Conservation (phyloP, 2,329 filamentous ascomycete species). For the Akanthomyces muscarius region DNA sequence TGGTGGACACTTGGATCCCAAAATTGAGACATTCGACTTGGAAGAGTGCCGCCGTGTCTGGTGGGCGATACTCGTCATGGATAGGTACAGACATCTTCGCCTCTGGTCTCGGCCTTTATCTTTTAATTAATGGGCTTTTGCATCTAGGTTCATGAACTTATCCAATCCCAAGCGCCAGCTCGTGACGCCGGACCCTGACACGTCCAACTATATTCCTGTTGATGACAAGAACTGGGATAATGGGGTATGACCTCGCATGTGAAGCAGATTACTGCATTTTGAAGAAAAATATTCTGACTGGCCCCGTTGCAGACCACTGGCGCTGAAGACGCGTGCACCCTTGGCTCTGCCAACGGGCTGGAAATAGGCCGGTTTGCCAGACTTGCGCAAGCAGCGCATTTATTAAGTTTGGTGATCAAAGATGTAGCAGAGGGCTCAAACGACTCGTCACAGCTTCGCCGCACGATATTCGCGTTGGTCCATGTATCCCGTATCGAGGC, state of each 20-base stretch:
- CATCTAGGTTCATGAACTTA: slow-evolving; percentile 15
- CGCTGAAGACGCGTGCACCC: slow-evolving; percentile 10
- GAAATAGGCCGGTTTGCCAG: slow-evolving; percentile 19
- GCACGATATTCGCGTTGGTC: slow-evolving; percentile 19
- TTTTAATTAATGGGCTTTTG: neutral
- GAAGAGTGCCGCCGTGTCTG: slow-evolving; percentile 20
- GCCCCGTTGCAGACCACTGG: neutral
- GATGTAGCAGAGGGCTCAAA: slow-evolving; percentile 11
- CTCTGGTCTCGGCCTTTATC: neutral
- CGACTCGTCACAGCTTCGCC: slow-evolving; percentile 17
- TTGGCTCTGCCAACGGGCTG: slow-evolving; percentile 14
- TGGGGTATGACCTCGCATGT: slow-evolving; percentile 8
- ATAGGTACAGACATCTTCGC: slow-evolving; percentile 8
- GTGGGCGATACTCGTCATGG: slow-evolving; percentile 20
- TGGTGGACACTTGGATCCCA: neutral
- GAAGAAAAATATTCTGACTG: neutral
- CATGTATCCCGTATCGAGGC: slow-evolving; percentile 18
- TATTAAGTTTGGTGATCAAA: slow-evolving; percentile 19
- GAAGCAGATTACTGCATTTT: too few species aligned
- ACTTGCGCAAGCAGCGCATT: slow-evolving; percentile 21
- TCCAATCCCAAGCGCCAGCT: slow-evolving; percentile 13
- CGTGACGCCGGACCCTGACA: slow-evolving; percentile 19
- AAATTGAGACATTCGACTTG: slow-evolving; percentile 14
- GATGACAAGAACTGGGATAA: slow-evolving; percentile 18
- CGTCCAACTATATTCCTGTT: slow-evolving; percentile 13